These are phyloP conservation scores for Lomentospora prolificans DNA, from an alignment of 2,329 filamentous ascomycete species.

Conservation along the genomic window DNA sequence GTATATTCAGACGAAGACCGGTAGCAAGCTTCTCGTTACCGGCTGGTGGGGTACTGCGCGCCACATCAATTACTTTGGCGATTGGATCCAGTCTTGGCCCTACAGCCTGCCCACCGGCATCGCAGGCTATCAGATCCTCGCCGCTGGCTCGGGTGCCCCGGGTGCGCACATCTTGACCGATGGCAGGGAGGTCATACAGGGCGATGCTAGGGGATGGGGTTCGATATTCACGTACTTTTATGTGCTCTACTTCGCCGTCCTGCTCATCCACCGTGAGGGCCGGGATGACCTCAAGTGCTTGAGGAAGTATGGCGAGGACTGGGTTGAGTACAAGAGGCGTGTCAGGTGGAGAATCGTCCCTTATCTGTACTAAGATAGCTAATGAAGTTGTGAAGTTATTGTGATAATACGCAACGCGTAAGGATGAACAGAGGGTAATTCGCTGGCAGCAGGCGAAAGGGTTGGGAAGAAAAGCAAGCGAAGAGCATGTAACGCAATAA, in stretches of 20 bases:
- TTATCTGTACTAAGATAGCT: slow-evolving; percentile 58
- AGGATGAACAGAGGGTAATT: neutral
- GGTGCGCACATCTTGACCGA: slow-evolving; percentile 48
- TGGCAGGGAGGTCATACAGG: slow-evolving; percentile 57
- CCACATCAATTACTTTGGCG: slow-evolving; percentile 93
- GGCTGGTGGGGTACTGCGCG: slow-evolving; percentile 91
- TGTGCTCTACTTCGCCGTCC: slow-evolving; percentile 77
- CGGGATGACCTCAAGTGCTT: slow-evolving; percentile 87
- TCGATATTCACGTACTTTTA: slow-evolving; percentile 93
- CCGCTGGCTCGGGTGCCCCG: slow-evolving; percentile 35
- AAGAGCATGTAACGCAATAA: neutral
- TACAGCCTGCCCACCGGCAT: slow-evolving; percentile 81
- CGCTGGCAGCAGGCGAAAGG: neutral
- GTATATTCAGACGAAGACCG: slow-evolving; percentile 75
- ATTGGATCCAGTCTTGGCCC: slow-evolving; percentile 90
- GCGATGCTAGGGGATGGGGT: slow-evolving; percentile 69
- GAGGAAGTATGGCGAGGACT: slow-evolving; percentile 86
- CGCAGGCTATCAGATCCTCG: slow-evolving; percentile 67
- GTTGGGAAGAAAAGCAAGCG: too few relatives aligned
- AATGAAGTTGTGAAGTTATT: neutral
- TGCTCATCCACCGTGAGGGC: slow-evolving; percentile 77
- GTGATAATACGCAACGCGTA: neutral
- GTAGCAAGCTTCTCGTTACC: slow-evolving; percentile 69
- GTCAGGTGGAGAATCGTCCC: slow-evolving; percentile 79
- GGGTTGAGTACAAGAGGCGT: slow-evolving; percentile 76